These are phyloP conservation scores for Phialophora macrospora DNA, from an alignment of 2,329 filamentous ascomycete genomes.

Conservation along the genomic window DNA sequence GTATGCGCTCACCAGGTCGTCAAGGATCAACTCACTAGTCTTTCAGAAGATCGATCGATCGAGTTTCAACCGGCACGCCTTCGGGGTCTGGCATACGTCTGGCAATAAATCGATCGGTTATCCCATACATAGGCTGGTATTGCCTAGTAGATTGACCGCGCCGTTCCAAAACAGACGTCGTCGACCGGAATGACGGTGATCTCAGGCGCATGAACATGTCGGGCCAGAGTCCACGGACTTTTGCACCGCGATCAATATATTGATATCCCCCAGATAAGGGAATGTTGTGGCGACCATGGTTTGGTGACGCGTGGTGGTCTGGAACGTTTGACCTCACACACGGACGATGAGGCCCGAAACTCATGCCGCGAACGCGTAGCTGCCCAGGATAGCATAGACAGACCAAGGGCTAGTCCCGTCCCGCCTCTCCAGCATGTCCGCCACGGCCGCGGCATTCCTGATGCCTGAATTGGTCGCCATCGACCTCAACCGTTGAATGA, in stretches of 20 bases:
- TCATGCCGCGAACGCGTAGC: conserved; percentile 39
- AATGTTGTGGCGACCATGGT: neutral
- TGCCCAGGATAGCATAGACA: conserved; percentile 39
- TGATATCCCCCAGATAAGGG: too few relatives aligned
- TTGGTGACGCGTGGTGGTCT: neutral
- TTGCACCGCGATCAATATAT: too few relatives aligned
- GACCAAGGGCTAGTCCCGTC: conserved; percentile 31
- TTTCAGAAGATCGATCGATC: too few relatives aligned
- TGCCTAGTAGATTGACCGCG: too few relatives aligned
- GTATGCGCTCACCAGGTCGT: too few relatives aligned
- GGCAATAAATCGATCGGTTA: too few relatives aligned
- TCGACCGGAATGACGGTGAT: neutral
- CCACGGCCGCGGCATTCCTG: conserved; percentile 32
- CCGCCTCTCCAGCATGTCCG: conserved; percentile 32
- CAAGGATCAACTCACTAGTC: too few relatives aligned
- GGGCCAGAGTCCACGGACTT: too few relatives aligned
- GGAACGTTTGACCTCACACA: neutral
- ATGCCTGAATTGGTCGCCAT: conserved; percentile 29
- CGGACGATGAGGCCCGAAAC: neutral
- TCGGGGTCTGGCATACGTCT: too few relatives aligned
- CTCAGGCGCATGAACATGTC: neutral
- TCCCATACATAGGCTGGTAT: too few relatives aligned
- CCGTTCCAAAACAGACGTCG: too few relatives aligned
- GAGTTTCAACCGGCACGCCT: too few relatives aligned
- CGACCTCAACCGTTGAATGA: conserved; percentile 31